Percentiles rank a stretch among this genome's conserved stretches.
phyloP scores from a whole-genome alignment of 805 yeast species.

The Suhomyces faveliae region DNA sequence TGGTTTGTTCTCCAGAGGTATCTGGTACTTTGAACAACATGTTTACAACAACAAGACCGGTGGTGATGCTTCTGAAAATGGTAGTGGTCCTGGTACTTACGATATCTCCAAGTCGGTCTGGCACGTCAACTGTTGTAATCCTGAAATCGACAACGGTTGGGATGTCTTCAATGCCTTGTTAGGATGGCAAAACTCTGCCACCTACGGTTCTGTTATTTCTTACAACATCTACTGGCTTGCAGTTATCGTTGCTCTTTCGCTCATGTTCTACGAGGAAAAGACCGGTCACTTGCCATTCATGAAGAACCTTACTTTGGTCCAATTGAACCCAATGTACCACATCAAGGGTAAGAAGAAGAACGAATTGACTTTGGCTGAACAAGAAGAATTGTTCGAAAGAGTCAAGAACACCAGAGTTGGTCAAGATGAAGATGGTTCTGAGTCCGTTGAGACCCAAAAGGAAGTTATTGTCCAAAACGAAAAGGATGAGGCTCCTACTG shows the following conservation, averaged over 20 bases:
- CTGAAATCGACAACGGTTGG: constrained; percentile 25
- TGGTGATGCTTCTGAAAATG: constrained; percentile 26
- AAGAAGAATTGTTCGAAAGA: constrained; percentile 47
- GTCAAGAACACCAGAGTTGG: constrained; percentile 21
- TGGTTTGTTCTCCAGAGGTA: constrained; percentile 25
- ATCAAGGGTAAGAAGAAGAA: constrained; percentile 65
- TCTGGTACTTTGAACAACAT: constrained; percentile 23
- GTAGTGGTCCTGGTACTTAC: constrained; percentile 28
- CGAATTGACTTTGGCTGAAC: constrained; percentile 53
- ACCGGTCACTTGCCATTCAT: constrained; percentile 25
- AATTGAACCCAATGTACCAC: constrained; percentile 73
- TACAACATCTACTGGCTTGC: constrained; percentile 27
- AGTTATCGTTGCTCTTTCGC: constrained; percentile 14
- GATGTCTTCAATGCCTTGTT: constrained; percentile 26
- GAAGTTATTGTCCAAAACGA: background rate
- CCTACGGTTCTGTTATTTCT: constrained; percentile 25
- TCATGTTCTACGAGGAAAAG: constrained; percentile 25
- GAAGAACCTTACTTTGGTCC: constrained; percentile 23
- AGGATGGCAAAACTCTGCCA: constrained; percentile 30
- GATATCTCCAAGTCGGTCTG: constrained; percentile 22
- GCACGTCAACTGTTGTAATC: constrained; percentile 31
- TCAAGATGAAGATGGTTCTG: constrained; percentile 14
- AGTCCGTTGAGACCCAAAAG: constrained; percentile 2
- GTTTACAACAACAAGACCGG: constrained; percentile 18
- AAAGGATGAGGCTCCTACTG: background rate